Evolutionary conservation across 2,329 filamentous ascomycete species (phyloP).

Genomic region (Colletotrichum sp.): DNA sequence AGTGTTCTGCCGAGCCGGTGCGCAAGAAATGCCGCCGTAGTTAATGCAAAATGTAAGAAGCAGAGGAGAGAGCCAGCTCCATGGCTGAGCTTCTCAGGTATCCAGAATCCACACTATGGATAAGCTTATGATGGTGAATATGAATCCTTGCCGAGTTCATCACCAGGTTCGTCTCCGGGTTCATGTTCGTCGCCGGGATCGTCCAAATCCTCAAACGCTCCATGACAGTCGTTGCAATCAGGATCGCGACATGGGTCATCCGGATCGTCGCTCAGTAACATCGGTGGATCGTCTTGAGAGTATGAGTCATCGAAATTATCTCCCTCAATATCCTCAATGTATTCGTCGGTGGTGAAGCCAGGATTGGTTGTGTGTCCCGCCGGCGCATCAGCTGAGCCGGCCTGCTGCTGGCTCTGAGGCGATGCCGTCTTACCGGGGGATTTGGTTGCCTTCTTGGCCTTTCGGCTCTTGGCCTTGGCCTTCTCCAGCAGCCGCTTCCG

Average conservation of each 20-base stretch:
- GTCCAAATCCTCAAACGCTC: not conserved
- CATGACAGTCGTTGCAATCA: not conserved
- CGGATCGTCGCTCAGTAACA: constrained; percentile 18
- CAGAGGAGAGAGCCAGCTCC: not conserved
- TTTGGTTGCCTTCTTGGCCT: constrained; percentile 84
- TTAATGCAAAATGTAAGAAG: not conserved
- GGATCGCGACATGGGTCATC: not conserved
- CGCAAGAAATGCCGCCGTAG: not conserved
- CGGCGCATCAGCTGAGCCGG: constrained; percentile 24
- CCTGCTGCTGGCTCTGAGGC: constrained; percentile 25
- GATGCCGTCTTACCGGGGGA: constrained; percentile 51
- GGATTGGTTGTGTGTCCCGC: constrained; percentile 45
- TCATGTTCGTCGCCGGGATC: constrained; percentile 8
- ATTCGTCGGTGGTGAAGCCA: constrained; percentile 37
- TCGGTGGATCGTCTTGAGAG: constrained; percentile 11
- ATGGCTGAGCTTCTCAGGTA: not conserved
- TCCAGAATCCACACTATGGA: not conserved
- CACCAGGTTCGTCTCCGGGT: not conserved
- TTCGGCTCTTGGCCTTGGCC: constrained; percentile 90
- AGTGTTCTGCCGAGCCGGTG: not conserved
- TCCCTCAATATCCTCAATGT: constrained; percentile 10
- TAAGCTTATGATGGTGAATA: not conserved
- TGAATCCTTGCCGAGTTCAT: not conserved
- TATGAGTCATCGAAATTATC: constrained; percentile 3
- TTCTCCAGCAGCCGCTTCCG: constrained; percentile 86